Evolutionary conservation across 2,329 filamentous ascomycete species (phyloP), one percentile per base, ranked within the genome.

Genomic region (Hyphodiscus sp.): DNA sequence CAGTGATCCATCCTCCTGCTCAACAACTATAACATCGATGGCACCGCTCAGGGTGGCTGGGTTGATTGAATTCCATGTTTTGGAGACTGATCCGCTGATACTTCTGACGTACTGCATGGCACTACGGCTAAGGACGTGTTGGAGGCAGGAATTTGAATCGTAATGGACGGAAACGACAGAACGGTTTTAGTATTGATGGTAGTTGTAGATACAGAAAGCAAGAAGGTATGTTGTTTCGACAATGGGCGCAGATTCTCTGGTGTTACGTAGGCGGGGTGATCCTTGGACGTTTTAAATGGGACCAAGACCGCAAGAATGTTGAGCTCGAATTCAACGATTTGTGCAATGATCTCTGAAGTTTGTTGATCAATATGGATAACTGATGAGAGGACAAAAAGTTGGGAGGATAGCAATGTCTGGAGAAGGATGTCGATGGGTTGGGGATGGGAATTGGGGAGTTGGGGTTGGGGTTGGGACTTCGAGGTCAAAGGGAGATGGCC

Each of bases 41-140:
- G 94, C 94, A 67, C 94, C 94, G 74, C 90, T 96, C 53, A 99
- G 82, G 13, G 94, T 99, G 45, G 94, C 91, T 49, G 94, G 94
- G 72, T 99, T 99, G 78, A 99, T 95, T 23, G 91, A 96, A 73
- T 99, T 99, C 94, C 94, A 99, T 71, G 94, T 92, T 75, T 94
- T 96, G 64, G 91, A 95, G 65, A 99, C 92, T 50, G 91, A 95
- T 70, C 91, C 91, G 72, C 90, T 94, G 65, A 97, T 82, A 68
- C 91, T 95, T 63, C 94, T 83, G 63, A 97, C 91, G 87, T 97
- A 97, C 79, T 97, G 91, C 94, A 97, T 97, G 58, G 70, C 58
- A 56, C 43, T 45, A 18, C 30, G 48, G 20, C 26, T 18, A n/a
- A n/a, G 44, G 26, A 20, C 20, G 38, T 5, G 18, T 44, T 42